Conservation (phyloP, 2,329 filamentous ascomycete genomes). For the Fusarium torreyae region DNA sequence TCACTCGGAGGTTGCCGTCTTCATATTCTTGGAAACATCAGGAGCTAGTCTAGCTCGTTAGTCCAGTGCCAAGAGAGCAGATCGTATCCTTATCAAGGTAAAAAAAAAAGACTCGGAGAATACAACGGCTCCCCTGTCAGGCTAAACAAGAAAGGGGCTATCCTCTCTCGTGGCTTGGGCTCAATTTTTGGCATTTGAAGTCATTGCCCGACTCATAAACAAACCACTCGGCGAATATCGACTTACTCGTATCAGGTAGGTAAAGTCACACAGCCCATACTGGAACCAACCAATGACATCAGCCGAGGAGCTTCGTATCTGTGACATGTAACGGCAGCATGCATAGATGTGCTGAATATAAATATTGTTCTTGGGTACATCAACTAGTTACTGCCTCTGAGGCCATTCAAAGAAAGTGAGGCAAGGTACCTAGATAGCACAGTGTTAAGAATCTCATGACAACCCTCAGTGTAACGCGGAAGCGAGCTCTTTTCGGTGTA, state of each 20-base stretch:
- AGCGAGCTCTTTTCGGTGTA: constrained; percentile 18
- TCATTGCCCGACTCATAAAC: background rate
- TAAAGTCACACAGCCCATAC: constrained; percentile 11
- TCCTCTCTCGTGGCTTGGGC: constrained; percentile 27
- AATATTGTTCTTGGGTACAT: constrained; percentile 9
- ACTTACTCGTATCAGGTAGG: constrained; percentile 6
- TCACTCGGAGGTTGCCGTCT: constrained; percentile 3
- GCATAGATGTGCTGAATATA: constrained; percentile 20
- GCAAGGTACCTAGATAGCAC: constrained; percentile 15
- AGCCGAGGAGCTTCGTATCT: constrained; percentile 16
- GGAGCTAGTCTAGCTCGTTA: constrained; percentile 21
- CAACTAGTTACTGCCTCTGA: constrained; percentile 5
- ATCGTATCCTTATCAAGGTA: constrained; percentile 43
- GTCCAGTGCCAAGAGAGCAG: constrained; percentile 25
- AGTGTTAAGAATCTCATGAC: constrained; percentile 20
- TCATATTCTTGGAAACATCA: constrained; percentile 23
- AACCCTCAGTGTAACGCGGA: constrained; percentile 16
- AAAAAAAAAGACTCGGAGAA: constrained; percentile 23
- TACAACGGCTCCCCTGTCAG: constrained; percentile 44
- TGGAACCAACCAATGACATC: constrained; percentile 6
- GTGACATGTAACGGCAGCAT: constrained; percentile 13
- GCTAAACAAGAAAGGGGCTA: constrained; percentile 40
- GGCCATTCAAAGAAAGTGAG: constrained; percentile 23
- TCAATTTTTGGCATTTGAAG: constrained; percentile 31
- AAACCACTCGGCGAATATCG: constrained; percentile 20